Evolutionary conservation across 371 early-diverging fungal species (phyloP), one percentile per base, ranked within the genome.

Genomic region (Mucor mucedo): DNA sequence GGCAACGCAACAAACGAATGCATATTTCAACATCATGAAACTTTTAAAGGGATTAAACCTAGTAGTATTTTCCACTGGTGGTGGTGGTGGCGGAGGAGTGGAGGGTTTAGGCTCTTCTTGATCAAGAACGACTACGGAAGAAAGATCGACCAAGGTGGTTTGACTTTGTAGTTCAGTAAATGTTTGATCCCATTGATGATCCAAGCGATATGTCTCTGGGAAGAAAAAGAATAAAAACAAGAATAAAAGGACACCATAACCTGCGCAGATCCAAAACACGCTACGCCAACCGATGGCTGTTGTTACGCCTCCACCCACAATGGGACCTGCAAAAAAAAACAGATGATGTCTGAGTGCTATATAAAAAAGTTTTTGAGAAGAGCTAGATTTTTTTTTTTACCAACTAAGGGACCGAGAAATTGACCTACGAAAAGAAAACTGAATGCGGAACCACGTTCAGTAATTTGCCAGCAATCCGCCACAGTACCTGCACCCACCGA

Each of bases 171-270:
- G 41, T 8, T 21, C 21, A 16, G 49, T 33, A 13, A 59, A 21
- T 1, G 33, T 50, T 21, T 55, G 40, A 42, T 62, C 66, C 73
- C 72, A 72, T 13, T 40, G 50, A 49, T 60, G 45, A 16, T 84
- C 79, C 32, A 70, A 45, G 8, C 90, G 84, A 57, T 88, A 89
- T 0, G 91, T 91, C 61, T 93, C 93, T 2, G 91, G 91, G 60
- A 91, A 67, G 38, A 85, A 78, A 58, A 89, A 75, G 40, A 87
- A 72, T 5, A 86, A 68, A 33, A 87, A 72, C 4, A 80, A 16
- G 38, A 84, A 73, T 50, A 88, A 70, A n/a, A 87, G 62, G 5
- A 78, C 70, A 35, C 87, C 86, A 65, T 86, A 80, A 32, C 80
- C 86, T 13, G 86, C 72, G 68, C 87, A 84, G 55, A 89, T 73